Conservation (phyloP, 2,329 filamentous ascomycete genomes). For the Cladosporium austrohemisphaericum region DNA sequence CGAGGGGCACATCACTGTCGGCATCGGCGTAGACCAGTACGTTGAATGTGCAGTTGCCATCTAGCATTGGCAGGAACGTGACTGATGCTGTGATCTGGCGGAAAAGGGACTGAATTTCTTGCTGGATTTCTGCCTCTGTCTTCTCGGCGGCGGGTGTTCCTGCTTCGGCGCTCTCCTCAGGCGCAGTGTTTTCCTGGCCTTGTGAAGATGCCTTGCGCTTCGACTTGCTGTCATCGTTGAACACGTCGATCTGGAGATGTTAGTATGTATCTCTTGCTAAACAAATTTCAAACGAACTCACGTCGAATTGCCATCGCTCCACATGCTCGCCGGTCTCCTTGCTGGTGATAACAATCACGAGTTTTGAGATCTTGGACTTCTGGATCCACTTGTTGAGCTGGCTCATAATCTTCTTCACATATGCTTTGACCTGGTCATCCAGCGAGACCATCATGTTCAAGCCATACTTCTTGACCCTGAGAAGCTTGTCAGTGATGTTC, state of each 20-base stretch:
- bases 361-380: constrained; percentile 91
- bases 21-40: constrained; percentile 96
- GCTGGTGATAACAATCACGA: constrained; percentile 93
- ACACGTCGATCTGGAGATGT: constrained; percentile 27
- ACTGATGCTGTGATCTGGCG: constrained; percentile 97
- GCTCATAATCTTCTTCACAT: constrained; percentile 99
- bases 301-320: constrained; percentile 97
- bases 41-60: constrained; percentile 96
- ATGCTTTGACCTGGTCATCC: constrained; percentile 97
- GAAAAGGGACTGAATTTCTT: constrained; percentile 94
- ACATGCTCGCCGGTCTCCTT: constrained; percentile 96
- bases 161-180: constrained; percentile 20
- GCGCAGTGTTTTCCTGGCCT: constrained; percentile 67
- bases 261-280: background rate
- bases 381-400: constrained; percentile 98
- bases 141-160: constrained; percentile 56
- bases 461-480: constrained; percentile 93
- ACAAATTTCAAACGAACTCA: constrained; percentile 37
- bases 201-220: constrained; percentile 33
- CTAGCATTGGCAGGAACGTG: constrained; percentile 90
- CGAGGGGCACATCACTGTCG: constrained; percentile 91
- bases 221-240: constrained; percentile 39
- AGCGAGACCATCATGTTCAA: constrained; percentile 96
- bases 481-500: constrained; percentile 17
- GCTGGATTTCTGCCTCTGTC: constrained; percentile 88